Percentiles rank a stretch among this genome's conserved stretches.
Conservation (phyloP, 495 filamentous ascomycete species). For the Chaetomium cochliodes region DNA sequence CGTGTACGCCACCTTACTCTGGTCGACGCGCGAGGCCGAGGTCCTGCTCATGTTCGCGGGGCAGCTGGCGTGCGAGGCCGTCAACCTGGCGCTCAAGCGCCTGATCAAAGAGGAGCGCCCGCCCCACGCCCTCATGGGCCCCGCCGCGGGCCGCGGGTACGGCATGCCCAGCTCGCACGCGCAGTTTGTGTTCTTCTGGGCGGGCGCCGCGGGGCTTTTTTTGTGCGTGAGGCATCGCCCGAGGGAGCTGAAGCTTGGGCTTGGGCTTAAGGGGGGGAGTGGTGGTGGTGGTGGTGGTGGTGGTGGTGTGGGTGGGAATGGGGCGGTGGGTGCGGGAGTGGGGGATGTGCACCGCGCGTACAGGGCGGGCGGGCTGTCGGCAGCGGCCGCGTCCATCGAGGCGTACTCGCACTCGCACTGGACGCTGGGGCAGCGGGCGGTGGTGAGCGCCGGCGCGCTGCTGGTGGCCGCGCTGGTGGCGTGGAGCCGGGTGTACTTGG, state of each 20-base stretch:
- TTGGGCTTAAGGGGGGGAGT: too few relatives aligned
- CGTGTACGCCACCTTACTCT: slow-evolving; percentile 83
- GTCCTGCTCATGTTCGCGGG: slow-evolving; percentile 87
- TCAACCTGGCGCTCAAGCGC: slow-evolving; percentile 88
- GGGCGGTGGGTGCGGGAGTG: background rate
- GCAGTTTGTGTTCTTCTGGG: slow-evolving; percentile 90
- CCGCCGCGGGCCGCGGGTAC: slow-evolving; percentile 53
- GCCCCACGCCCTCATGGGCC: slow-evolving; percentile 51
- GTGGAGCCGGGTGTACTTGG: slow-evolving; percentile 80
- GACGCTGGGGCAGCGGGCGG: slow-evolving; percentile 55
- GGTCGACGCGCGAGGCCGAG: slow-evolving; percentile 87
- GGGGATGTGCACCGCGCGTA: slow-evolving; percentile 15
- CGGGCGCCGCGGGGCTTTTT: slow-evolving; percentile 77
- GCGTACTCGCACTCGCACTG: slow-evolving; percentile 49
- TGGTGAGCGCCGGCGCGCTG: slow-evolving; percentile 57
- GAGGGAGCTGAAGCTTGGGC: background rate
- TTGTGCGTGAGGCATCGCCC: slow-evolving; percentile 74
- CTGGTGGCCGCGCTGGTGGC: slow-evolving; percentile 67
- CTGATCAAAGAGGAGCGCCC: slow-evolving; percentile 90
- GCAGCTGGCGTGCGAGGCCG: slow-evolving; percentile 88
- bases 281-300: background rate
- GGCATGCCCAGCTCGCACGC: slow-evolving; percentile 99
- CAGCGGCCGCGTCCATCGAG: slow-evolving; percentile 27
- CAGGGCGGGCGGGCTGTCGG: slow-evolving; percentile 27
- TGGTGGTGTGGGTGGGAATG: background rate